These are phyloP conservation scores for Oxytropis ochrocephala DNA, from an alignment of 306 rosid species.

Conservation along the genomic window DNA sequence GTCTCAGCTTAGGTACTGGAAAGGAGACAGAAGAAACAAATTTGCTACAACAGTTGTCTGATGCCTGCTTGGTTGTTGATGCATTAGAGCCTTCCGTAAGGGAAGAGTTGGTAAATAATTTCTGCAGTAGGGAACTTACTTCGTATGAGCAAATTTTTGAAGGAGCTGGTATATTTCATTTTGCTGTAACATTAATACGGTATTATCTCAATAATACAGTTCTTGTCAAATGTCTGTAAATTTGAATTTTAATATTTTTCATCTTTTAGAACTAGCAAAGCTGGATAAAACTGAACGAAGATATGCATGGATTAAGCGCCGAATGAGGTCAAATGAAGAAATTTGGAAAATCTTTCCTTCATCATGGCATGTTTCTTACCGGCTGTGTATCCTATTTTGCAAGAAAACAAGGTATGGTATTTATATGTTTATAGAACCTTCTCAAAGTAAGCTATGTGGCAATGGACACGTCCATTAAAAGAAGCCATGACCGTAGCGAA, in stretches of 20 bases:
- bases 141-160: slow-evolving; percentile 97
- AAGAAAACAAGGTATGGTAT: slow-evolving; percentile 79
- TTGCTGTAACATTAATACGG: slow-evolving; percentile 12
- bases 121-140: slow-evolving; percentile 92
- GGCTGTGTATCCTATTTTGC: slow-evolving; percentile 89
- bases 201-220: slow-evolving; percentile 9
- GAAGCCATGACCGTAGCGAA: slow-evolving; percentile 14
- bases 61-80: slow-evolving; percentile 97
- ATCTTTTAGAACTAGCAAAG: slow-evolving; percentile 73
- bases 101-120: slow-evolving; percentile 94
- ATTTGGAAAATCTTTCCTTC: slow-evolving; percentile 92
- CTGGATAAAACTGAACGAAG: slow-evolving; percentile 95
- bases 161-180: slow-evolving; percentile 80
- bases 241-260: slow-evolving; percentile 2
- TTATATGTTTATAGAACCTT: slow-evolving; percentile 7
- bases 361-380: slow-evolving; percentile 96
- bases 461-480: slow-evolving; percentile 1
- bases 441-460: neutral
- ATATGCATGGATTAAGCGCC: slow-evolving; percentile 99
- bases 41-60: slow-evolving; percentile 86
- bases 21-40: slow-evolving; percentile 93
- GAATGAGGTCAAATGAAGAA: slow-evolving; percentile 97
- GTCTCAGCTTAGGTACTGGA: slow-evolving; percentile 98
- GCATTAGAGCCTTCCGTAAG: slow-evolving; percentile 96
- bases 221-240: slow-evolving; percentile 4